These are phyloP conservation scores for Colletotrichum gloeosporioides DNA, from an alignment of 2,329 filamentous ascomycete genomes.

Conservation along the genomic window DNA sequence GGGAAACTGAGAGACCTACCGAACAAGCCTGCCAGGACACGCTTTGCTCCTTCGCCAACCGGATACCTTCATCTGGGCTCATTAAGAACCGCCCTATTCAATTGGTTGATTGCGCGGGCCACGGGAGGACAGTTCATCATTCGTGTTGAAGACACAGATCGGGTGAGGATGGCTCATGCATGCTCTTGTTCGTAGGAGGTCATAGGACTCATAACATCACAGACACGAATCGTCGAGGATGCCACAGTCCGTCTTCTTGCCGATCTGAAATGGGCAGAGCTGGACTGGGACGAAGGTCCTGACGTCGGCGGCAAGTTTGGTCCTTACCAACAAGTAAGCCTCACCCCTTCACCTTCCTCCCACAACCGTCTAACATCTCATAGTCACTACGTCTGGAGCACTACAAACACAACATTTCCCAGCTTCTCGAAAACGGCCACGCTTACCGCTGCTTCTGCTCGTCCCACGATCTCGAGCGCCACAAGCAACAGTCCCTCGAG, in stretches of 20 bases:
- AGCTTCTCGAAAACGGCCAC: slow-evolving; percentile 71
- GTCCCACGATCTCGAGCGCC: slow-evolving; percentile 69
- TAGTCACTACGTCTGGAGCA: slow-evolving; percentile 79
- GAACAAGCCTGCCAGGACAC: slow-evolving; percentile 58
- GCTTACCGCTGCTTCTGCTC: slow-evolving; percentile 96
- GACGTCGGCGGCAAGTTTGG: slow-evolving; percentile 81
- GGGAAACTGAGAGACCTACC: slow-evolving; percentile 43
- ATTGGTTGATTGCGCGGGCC: slow-evolving; percentile 86
- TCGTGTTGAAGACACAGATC: slow-evolving; percentile 94
- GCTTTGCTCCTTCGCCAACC: slow-evolving; percentile 95
- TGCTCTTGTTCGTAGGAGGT: not conserved
- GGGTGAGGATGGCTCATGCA: slow-evolving; percentile 56
- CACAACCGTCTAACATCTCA: not conserved
- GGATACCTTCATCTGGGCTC: slow-evolving; percentile 93
- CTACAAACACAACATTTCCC: slow-evolving; percentile 74
- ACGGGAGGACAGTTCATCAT: slow-evolving; percentile 91
- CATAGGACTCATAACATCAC: not conserved
- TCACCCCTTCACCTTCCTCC: not conserved
- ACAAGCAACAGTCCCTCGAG: slow-evolving; percentile 68
- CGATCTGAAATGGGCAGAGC: slow-evolving; percentile 86
- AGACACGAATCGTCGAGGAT: slow-evolving; percentile 82
- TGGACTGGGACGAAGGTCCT: slow-evolving; percentile 96
- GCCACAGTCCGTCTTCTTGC: slow-evolving; percentile 79
- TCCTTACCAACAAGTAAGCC: slow-evolving; percentile 79
- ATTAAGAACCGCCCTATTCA: slow-evolving; percentile 91